phyloP scores from a whole-genome alignment of 257 asterid genomes.

The Jaltomata sinuosa region DNA sequence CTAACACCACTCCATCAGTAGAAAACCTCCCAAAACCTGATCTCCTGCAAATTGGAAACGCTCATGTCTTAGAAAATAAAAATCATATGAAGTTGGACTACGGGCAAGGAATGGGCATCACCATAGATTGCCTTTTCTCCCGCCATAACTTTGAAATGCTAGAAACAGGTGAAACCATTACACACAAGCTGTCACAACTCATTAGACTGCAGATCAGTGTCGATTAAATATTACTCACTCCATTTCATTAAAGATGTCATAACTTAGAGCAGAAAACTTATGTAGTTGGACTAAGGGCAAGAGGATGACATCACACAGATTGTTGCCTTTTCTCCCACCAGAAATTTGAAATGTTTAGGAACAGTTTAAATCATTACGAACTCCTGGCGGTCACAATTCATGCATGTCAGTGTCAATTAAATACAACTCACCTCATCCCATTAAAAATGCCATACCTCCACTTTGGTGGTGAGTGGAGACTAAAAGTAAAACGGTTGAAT shows the following conservation, averaged over 20 bases:
- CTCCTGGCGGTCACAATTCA: neutral
- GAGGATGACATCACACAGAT: neutral
- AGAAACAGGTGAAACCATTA: neutral
- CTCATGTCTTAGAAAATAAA: neutral
- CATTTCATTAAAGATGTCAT: neutral
- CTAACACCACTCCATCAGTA: conserved; percentile 56
- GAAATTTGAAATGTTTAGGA: neutral
- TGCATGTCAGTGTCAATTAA: neutral
- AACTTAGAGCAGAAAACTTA: neutral
- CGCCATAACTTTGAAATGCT: neutral
- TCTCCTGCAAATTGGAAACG: conserved; percentile 30
- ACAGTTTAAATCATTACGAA: neutral
- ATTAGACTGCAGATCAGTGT: neutral
- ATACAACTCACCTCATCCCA: neutral
- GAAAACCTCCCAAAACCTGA: conserved; percentile 44
- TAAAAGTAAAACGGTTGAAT: neutral
- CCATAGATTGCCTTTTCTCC: neutral
- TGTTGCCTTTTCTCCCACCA: neutral
- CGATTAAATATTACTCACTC: neutral
- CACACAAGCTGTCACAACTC: neutral
- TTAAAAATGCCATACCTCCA: neutral
- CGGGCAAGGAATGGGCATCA: neutral
- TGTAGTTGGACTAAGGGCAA: neutral
- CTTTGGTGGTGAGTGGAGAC: conserved; percentile 2
- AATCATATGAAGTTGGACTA: neutral